These are phyloP conservation scores for Beauveria asiatica DNA, from an alignment of 2,329 filamentous ascomycete genomes.

Conservation along the genomic window DNA sequence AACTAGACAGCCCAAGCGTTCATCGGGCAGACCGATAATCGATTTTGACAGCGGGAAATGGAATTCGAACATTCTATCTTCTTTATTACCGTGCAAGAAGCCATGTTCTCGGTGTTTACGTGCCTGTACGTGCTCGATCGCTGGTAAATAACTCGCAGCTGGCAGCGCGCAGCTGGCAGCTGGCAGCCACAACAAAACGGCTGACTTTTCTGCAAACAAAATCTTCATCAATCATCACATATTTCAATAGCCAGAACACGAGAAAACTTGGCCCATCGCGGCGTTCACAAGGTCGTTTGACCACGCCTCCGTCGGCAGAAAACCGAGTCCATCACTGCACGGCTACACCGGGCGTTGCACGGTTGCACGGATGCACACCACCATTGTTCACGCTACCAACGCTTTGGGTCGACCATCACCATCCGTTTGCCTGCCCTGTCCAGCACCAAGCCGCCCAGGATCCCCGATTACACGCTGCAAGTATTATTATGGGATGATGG, in stretches of 20 bases:
- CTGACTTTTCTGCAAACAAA: neutral
- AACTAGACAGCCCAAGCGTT: neutral
- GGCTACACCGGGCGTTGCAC: no score
- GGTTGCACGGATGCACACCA: neutral
- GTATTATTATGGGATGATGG: conserved; percentile 1
- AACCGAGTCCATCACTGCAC: no score
- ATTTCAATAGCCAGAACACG: neutral
- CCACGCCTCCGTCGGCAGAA: no score
- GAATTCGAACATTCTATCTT: no score
- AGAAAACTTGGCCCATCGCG: no score
- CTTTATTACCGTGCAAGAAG: neutral
- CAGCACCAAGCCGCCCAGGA: neutral
- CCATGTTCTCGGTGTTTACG: neutral
- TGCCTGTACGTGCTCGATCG: neutral
- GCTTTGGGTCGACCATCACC: neutral
- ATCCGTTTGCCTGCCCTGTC: neutral
- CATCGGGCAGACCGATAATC: neutral
- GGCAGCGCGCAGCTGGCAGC: neutral
- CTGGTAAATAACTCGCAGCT: neutral
- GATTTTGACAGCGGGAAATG: neutral
- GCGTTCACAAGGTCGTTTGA: no score
- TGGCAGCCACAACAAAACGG: neutral
- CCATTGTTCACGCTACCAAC: neutral
- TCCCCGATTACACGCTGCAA: neutral
- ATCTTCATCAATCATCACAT: neutral